Evolutionary conservation across 1,284 basidiomycete species (phyloP).

Genomic region (Trichosporon sp.): DNA sequence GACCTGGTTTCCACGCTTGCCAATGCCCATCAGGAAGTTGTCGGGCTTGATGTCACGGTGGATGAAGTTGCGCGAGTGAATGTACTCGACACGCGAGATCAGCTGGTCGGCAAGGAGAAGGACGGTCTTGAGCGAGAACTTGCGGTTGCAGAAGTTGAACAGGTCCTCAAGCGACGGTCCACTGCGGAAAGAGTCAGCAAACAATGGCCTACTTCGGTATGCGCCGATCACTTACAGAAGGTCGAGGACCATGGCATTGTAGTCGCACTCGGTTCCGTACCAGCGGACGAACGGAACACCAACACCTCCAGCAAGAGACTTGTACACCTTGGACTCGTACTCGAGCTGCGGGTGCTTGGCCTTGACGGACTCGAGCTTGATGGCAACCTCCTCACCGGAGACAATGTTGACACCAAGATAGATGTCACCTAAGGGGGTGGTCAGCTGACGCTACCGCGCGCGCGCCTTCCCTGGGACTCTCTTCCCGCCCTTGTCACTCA

Average conservation of each 20-base stretch:
- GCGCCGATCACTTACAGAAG: slow-evolving; percentile 55
- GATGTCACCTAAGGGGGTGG: slow-evolving; percentile 74
- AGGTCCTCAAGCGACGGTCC: slow-evolving; percentile 97
- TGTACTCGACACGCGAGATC: slow-evolving; percentile 97
- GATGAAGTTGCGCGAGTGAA: slow-evolving; percentile 99
- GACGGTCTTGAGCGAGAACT: slow-evolving; percentile 96
- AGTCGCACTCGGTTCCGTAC: slow-evolving; percentile 99
- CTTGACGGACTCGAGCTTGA: slow-evolving; percentile 99
- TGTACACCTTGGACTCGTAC: slow-evolving; percentile 96
- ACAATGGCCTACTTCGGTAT: neutral
- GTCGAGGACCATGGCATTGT: slow-evolving; percentile 99
- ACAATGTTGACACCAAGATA: slow-evolving; percentile 99
- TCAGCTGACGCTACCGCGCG: slow-evolving; percentile 10
- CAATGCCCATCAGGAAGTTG: slow-evolving; percentile 98
- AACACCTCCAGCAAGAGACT: slow-evolving; percentile 95
- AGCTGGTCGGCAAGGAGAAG: slow-evolving; percentile 94
- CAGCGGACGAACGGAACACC: slow-evolving; percentile 97
- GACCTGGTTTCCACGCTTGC: slow-evolving; percentile 98
- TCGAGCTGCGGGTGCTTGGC: slow-evolving; percentile 99
- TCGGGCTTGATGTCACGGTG: slow-evolving; percentile 99
- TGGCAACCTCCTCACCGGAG: slow-evolving; percentile 98
- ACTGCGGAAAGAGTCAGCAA: slow-evolving; percentile 17
- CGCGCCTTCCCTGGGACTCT: neutral
- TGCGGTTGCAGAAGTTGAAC: slow-evolving; percentile 99
- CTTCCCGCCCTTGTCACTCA: slow-evolving; percentile 48